These are phyloP conservation scores for Avena eriantha DNA, from an alignment of 176 grass and related monocot species.

Conservation along the genomic window DNA sequence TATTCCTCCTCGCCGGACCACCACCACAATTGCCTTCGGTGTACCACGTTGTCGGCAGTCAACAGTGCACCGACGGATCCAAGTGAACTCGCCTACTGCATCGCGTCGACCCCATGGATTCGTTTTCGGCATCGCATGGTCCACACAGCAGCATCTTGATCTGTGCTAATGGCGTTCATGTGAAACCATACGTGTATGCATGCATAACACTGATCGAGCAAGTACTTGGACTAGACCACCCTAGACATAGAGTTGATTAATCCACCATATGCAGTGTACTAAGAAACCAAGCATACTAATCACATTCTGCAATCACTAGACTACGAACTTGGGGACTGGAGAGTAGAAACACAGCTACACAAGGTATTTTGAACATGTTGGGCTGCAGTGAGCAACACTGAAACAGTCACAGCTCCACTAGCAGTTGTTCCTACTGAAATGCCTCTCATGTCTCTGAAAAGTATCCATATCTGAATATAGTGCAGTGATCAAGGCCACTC, in stretches of 20 bases:
- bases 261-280: too few relatives aligned
- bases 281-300: too few relatives aligned
- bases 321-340: too few relatives aligned
- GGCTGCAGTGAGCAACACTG: background rate
- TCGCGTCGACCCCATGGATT: background rate
- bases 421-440: background rate
- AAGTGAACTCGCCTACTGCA: background rate
- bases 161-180: background rate
- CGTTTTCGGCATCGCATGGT: background rate
- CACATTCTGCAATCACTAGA: too few relatives aligned
- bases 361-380: background rate
- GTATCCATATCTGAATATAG: background rate
- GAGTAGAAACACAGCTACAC: too few relatives aligned
- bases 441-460: background rate
- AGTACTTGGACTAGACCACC: background rate
- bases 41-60: background rate
- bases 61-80: background rate
- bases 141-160: background rate
- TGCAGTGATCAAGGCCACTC: background rate
- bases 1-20: background rate
- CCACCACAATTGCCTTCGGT: rapidly evolving
- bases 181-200: too few relatives aligned
- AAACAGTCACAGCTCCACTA: background rate
- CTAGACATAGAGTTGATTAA: too few relatives aligned
- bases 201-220: background rate